Percentiles rank a stretch among this genome's conserved stretches.
phyloP scores from a whole-genome alignment of 768 basidiomycete species.

The Pleurotus platypus region DNA sequence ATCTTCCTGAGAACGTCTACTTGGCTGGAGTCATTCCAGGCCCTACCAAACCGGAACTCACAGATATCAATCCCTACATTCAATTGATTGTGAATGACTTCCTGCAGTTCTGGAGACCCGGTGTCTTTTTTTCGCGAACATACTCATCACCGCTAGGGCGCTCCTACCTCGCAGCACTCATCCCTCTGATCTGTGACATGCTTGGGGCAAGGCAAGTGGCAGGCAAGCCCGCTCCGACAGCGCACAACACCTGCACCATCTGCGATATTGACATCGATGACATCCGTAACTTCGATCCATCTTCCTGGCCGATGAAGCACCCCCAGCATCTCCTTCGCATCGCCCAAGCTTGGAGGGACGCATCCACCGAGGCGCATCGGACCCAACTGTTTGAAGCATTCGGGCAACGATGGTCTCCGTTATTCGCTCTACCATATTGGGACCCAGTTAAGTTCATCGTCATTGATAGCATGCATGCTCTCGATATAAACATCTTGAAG shows the following conservation, averaged over 20 bases:
- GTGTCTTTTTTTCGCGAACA: conserved; percentile 25
- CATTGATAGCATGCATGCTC: conserved; percentile 34
- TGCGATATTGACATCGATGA: conserved; percentile 16
- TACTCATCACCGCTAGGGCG: conserved; percentile 17
- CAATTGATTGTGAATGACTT: conserved; percentile 31
- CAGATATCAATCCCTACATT: conserved; percentile 29
- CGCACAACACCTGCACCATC: conserved; percentile 18
- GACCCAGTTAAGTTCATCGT: conserved; percentile 21
- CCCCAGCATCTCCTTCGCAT: conserved; percentile 10
- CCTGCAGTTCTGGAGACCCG: conserved; percentile 25
- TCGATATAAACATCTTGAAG: conserved; percentile 24
- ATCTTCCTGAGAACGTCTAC: conserved; percentile 36
- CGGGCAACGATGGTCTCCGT: conserved; percentile 24
- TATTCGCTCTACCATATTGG: conserved; percentile 31
- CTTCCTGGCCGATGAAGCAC: conserved; percentile 12
- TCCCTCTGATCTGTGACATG: conserved; percentile 32
- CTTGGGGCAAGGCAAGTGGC: conserved; percentile 22
- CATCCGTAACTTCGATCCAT: conserved; percentile 14
- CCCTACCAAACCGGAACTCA: conserved; percentile 28
- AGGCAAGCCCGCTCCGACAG: conserved; percentile 16
- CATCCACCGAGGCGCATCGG: conserved; percentile 8
- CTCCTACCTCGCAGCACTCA: conserved; percentile 21
- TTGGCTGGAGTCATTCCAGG: conserved; percentile 40
- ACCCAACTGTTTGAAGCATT: conserved; percentile 12
- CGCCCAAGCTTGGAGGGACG: conserved; percentile 17